phyloP scores from a whole-genome alignment of 2,329 filamentous ascomycete genomes.

The Xylariaceae sp. region DNA sequence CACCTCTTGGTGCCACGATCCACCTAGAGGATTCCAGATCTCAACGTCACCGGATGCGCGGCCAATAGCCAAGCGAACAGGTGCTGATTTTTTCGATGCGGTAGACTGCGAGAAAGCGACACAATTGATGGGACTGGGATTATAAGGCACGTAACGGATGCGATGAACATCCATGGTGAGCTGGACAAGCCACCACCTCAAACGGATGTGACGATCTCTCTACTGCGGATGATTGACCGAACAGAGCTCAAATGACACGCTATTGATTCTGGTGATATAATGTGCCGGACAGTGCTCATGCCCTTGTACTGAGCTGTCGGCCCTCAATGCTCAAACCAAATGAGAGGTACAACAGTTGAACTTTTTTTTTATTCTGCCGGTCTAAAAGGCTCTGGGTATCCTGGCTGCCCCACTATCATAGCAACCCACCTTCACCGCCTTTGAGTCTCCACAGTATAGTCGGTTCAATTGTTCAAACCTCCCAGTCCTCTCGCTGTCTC shows the following conservation, averaged over 20 bases:
- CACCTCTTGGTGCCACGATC: conserved; percentile 85
- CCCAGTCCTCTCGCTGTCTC: not conserved
- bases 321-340: not conserved
- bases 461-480: no score
- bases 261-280: no score
- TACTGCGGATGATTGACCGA: not conserved
- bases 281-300: not conserved
- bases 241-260: not conserved
- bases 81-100: conserved; percentile 49
- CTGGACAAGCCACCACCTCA: conserved; percentile 2
- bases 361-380: conserved; percentile 22
- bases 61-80: conserved; percentile 78
- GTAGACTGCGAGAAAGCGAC: conserved; percentile 84
- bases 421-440: conserved; percentile 9
- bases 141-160: conserved; percentile 91
- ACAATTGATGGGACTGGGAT: conserved; percentile 87
- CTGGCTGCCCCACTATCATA: conserved; percentile 6
- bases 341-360: conserved; percentile 1
- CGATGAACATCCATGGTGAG: conserved; percentile 86
- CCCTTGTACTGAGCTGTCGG: not conserved
- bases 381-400: conserved; percentile 7
- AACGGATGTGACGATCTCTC: not conserved
- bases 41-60: conserved; percentile 95
- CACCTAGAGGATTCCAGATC: conserved; percentile 87
- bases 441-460: no score